phyloP scores from a whole-genome alignment of 192 early-diverging fungal species.

The Backusella circina region DNA sequence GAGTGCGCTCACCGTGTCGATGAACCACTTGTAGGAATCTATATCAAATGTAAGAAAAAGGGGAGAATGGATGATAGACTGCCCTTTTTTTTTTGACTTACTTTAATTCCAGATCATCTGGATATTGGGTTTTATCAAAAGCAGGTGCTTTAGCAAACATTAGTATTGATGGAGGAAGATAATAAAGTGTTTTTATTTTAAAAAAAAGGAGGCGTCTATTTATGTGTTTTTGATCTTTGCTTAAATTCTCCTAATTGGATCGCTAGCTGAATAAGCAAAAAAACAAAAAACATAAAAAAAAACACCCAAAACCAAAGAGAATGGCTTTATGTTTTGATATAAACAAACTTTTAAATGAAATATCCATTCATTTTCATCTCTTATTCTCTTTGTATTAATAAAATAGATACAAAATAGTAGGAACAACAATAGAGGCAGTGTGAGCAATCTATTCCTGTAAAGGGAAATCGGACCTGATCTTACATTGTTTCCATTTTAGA shows the following conservation, averaged over 20 bases:
- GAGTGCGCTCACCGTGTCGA: conserved; percentile 45
- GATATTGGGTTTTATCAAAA: conserved; percentile 16
- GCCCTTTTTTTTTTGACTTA: conserved; percentile 5
- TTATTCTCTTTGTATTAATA: no score
- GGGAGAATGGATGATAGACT: background rate
- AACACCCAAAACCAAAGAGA: no score
- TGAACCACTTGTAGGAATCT: conserved; percentile 38
- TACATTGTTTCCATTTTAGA: background rate
- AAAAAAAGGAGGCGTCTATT: background rate
- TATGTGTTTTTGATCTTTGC: background rate
- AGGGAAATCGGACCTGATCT: background rate
- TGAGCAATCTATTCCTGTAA: background rate
- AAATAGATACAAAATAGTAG: no score
- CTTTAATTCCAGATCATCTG: conserved; percentile 26
- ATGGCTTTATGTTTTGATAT: background rate
- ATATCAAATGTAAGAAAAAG: background rate
- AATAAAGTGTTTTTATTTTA: background rate
- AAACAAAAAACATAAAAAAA: background rate
- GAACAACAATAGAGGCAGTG: no score
- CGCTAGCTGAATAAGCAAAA: background rate
- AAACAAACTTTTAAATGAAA: background rate
- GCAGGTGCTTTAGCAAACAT: conserved; percentile 27
- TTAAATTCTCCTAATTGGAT: background rate
- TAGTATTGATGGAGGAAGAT: background rate
- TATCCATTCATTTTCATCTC: no score